Base-by-base conservation (phyloP, 164 flowering plant genomes). In the Saururus chinensis region DNA sequence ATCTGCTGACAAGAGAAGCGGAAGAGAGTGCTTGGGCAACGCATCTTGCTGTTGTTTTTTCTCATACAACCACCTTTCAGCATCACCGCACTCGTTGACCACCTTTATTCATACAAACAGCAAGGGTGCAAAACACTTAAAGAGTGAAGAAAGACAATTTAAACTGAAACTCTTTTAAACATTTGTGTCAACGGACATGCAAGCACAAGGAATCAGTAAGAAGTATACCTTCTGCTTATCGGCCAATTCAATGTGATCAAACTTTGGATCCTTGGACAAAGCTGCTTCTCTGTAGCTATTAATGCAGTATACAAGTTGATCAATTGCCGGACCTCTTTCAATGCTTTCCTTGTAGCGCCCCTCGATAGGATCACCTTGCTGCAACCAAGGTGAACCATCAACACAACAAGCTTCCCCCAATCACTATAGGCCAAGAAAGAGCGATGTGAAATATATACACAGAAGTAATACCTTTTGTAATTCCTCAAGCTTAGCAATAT, bases 301-400 rank as follows among this genome's bases (percentile, higher is more conserved):
- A 51, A 93, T 71, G 70, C 97, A 88, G 62, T 86, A 77, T 8
- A 41, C 63, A 30, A 93, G 82, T 63, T 86, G 96, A 53, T 93
- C 85, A 51, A 85, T 73, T 59, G 81, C 80, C 11, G 88, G 24
- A 41, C 90, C 96, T 60, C 96, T 78, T 63, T 88, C 95, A 0
- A 73, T 64, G 66, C 62, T 64, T 68, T 93, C 97, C 77, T 83
- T 93, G 79, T 66, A 83, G 0, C 97, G 87, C 68, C 71, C 81
- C 72, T 93, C 98, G 64, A 93, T 85, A 1, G 97, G 98, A 54
- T 90, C 90, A 70, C 98, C 98, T 79, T 74, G 86, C 98, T 93
- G 85, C 78, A 60, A 41, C 12, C 30, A 53, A 53, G 24, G 19
- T 22, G 4, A 9, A 48, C 58, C 19, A 54, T 54, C 20, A 14